phyloP scores from a whole-genome alignment of 345 rosid genomes.

The Moricandia arvensis region DNA sequence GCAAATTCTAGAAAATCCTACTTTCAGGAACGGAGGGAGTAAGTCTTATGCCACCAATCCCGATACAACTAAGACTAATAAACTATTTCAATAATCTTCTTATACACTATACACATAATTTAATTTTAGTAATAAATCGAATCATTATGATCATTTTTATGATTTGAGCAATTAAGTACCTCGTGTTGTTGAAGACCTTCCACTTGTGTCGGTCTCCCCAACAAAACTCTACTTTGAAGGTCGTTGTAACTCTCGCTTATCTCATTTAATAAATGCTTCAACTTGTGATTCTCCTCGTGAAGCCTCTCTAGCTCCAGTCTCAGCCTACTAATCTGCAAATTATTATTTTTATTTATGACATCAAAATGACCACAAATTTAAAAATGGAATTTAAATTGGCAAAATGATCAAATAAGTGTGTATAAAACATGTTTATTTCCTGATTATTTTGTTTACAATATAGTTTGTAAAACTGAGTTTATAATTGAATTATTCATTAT shows the following conservation, averaged over 20 bases:
- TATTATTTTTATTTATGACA: background rate
- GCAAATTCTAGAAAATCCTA: too few relatives aligned
- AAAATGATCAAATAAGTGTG: background rate
- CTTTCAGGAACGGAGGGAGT: too few relatives aligned
- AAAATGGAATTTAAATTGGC: background rate
- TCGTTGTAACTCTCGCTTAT: slow-evolving; percentile 52
- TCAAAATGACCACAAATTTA: background rate
- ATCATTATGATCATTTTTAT: background rate
- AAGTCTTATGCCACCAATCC: background rate
- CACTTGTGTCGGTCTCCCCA: slow-evolving; percentile 56
- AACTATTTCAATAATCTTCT: background rate
- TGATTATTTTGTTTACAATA: background rate
- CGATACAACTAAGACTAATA: slow-evolving; percentile 3
- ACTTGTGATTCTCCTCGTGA: slow-evolving; percentile 66
- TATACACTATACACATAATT: background rate
- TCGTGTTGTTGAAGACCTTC: slow-evolving; percentile 36
- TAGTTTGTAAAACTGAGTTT: background rate
- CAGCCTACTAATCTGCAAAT: slow-evolving; percentile 45
- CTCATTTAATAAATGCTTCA: slow-evolving; percentile 64
- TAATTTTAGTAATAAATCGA: background rate
- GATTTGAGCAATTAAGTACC: slow-evolving; percentile 36
- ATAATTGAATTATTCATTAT: background rate
- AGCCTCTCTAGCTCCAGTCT: slow-evolving; percentile 54
- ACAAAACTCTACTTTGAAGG: slow-evolving; percentile 59
- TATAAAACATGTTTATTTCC: background rate